These are phyloP conservation scores for Alternaria postmessia DNA, from an alignment of 2,329 filamentous ascomycete species.

Conservation along the genomic window DNA sequence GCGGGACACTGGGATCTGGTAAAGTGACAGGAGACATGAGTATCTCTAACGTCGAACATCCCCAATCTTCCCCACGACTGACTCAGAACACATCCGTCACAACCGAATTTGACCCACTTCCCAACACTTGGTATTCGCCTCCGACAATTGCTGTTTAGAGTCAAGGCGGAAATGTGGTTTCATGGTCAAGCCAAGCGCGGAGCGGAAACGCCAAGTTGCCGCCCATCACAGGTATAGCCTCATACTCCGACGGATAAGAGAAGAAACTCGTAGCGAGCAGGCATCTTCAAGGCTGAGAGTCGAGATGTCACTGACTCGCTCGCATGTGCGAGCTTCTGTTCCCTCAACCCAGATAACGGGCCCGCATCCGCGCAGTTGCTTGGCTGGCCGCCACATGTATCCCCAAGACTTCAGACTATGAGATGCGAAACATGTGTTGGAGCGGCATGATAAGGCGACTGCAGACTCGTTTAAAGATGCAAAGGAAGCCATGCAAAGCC, in stretches of 20 bases:
- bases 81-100: neutral
- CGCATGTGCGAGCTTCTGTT: too few relatives aligned
- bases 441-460: slow-evolving; percentile 15
- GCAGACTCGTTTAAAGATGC: too few relatives aligned
- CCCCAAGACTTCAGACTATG: neutral
- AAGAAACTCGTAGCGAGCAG: neutral
- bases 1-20: neutral
- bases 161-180: neutral
- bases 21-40: neutral
- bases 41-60: neutral
- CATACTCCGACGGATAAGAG: neutral
- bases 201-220: slow-evolving; percentile 11
- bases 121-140: neutral
- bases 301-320: neutral
- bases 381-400: neutral
- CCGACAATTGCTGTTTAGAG: slow-evolving; percentile 1
- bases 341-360: too few relatives aligned
- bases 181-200: slow-evolving; percentile 6
- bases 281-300: neutral
- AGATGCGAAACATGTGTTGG: slow-evolving; percentile 5
- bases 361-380: neutral
- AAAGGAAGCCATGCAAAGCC: too few relatives aligned
- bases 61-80: neutral
- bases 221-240: neutral
- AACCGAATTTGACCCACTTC: neutral